Percentiles rank a stretch among this genome's conserved stretches.
These are phyloP conservation scores for Calonectria honghensis DNA, from an alignment of 2,329 filamentous ascomycete genomes.

Conservation along the genomic window DNA sequence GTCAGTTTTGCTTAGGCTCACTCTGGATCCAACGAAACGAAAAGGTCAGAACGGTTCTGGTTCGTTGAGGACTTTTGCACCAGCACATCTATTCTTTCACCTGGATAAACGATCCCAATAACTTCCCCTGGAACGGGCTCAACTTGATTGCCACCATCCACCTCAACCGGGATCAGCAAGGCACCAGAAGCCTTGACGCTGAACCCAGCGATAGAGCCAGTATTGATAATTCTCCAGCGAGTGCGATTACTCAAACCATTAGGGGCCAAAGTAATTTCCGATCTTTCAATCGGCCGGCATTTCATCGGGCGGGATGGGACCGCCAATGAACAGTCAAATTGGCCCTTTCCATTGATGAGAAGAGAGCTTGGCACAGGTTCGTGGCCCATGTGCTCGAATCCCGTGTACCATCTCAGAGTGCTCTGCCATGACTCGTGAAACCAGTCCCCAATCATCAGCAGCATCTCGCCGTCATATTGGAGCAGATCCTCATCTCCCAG, in stretches of 20 bases:
- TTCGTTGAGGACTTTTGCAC: background rate
- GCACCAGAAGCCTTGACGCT: background rate
- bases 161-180: background rate
- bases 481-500: background rate
- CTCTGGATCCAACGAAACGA: slow-evolving; percentile 19
- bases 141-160: slow-evolving; percentile 20
- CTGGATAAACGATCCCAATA: slow-evolving; percentile 13
- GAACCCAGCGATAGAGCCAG: slow-evolving; percentile 21
- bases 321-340: slow-evolving; percentile 57
- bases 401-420: slow-evolving; percentile 47
- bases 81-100: slow-evolving; percentile 8
- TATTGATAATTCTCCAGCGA: slow-evolving; percentile 22
- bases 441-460: slow-evolving; percentile 69
- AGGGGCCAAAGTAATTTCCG: background rate
- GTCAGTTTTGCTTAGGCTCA: background rate
- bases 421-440: slow-evolving; percentile 60
- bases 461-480: slow-evolving; percentile 67
- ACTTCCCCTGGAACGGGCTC: background rate
- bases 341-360: slow-evolving; percentile 60
- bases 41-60: background rate
- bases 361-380: slow-evolving; percentile 59
- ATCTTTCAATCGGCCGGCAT: slow-evolving; percentile 4
- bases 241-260: background rate
- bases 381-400: slow-evolving; percentile 63
- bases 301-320: slow-evolving; percentile 51